These are phyloP conservation scores for Chytridiales sp. DNA, from an alignment of 371 early-diverging fungal species.

Conservation along the genomic window DNA sequence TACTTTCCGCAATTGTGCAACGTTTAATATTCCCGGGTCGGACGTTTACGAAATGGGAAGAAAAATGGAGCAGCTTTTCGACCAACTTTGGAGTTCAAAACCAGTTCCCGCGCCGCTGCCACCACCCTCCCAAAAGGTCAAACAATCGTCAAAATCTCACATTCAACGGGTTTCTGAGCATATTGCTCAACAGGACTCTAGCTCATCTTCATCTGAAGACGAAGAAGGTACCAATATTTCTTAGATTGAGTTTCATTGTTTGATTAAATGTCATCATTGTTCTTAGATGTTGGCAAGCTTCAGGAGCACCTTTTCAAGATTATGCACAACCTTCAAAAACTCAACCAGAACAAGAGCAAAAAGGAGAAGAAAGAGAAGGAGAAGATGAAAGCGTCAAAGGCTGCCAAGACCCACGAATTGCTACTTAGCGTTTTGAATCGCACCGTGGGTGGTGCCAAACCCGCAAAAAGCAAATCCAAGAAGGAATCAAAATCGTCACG, in stretches of 20 bases:
- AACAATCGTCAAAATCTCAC: too few relatives aligned
- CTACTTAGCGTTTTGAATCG: background rate
- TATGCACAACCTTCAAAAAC: constrained; percentile 23
- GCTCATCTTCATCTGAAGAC: constrained; percentile 21
- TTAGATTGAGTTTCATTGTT: constrained; percentile 3
- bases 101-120: background rate
- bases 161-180: too few relatives aligned
- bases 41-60: constrained; percentile 86
- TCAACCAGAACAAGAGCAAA: constrained; percentile 8
- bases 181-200: constrained; percentile 42
- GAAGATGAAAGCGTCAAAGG: constrained; percentile 34
- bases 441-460: constrained; percentile 1
- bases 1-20: constrained; percentile 92
- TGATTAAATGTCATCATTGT: background rate
- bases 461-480: constrained; percentile 34
- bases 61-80: constrained; percentile 78
- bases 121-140: too few relatives aligned
- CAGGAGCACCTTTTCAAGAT: constrained; percentile 22
- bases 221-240: constrained; percentile 13
- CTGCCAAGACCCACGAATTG: constrained; percentile 9
- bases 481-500: too few relatives aligned
- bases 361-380: constrained; percentile 48
- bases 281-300: constrained; percentile 6
- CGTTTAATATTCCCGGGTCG: constrained; percentile 86
- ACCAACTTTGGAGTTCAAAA: constrained; percentile 71